These are phyloP conservation scores for Vicia faba DNA, from an alignment of 306 rosid genomes.

Conservation along the genomic window DNA sequence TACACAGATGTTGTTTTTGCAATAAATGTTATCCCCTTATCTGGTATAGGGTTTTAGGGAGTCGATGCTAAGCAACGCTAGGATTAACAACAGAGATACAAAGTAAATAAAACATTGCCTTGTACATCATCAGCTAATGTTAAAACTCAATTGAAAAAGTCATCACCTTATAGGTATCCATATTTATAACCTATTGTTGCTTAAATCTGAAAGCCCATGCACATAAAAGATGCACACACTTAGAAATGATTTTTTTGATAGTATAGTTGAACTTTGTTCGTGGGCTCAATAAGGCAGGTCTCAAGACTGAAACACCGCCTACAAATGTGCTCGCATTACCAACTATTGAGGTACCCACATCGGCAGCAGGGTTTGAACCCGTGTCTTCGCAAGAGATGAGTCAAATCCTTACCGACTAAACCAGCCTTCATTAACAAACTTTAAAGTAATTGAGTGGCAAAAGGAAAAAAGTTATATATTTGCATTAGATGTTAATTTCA, in stretches of 20 bases:
- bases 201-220: slow-evolving; percentile 22
- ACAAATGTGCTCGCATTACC: background rate
- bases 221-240: background rate
- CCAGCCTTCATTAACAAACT: background rate
- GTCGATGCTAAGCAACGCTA: too few species aligned
- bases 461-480: slow-evolving; percentile 12
- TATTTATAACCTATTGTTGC: slow-evolving; percentile 1
- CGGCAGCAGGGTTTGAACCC: background rate
- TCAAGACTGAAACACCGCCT: background rate
- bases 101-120: slow-evolving; percentile 8
- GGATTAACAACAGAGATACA: too few species aligned
- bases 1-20: too few species aligned
- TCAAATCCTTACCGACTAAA: background rate
- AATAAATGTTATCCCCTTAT: too few species aligned
- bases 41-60: too few species aligned
- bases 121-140: slow-evolving; percentile 4
- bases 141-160: slow-evolving; percentile 23
- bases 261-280: background rate
- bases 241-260: background rate
- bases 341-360: background rate
- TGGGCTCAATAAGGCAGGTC: background rate
- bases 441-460: background rate
- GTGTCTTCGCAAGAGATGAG: background rate
- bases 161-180: slow-evolving; percentile 1
- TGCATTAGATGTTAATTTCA: slow-evolving; percentile 7